A percentile compares a stretch with the other conserved stretches of the same genome.
phyloP scores from a whole-genome alignment of 768 basidiomycete species.

The Amanita inopinata region DNA sequence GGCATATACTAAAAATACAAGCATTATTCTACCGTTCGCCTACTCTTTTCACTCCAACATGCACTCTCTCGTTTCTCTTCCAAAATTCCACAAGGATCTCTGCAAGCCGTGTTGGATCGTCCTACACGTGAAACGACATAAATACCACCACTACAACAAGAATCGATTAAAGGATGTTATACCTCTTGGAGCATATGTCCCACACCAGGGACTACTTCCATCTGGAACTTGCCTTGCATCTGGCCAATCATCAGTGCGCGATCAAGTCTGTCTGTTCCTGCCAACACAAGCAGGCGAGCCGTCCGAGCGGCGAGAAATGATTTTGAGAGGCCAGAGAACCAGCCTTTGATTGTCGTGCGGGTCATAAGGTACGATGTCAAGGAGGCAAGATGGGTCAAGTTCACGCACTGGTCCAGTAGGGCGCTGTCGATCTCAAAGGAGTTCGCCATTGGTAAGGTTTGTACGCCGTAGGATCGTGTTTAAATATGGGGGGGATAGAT shows the following conservation, averaged over 20 bases:
- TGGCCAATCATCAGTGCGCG: slow-evolving; percentile 92
- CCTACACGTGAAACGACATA: slow-evolving; percentile 44
- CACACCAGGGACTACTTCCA: slow-evolving; percentile 76
- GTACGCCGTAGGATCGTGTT: slow-evolving; percentile 30
- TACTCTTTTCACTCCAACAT: slow-evolving; percentile 51
- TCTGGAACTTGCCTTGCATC: slow-evolving; percentile 95
- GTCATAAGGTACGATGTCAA: neutral
- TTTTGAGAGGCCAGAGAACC: slow-evolving; percentile 81
- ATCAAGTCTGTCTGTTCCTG: slow-evolving; percentile 89
- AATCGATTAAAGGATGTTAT: slow-evolving; percentile 13
- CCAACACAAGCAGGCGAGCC: slow-evolving; percentile 82
- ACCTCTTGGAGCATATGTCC: slow-evolving; percentile 97
- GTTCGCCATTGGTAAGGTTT: slow-evolving; percentile 71
- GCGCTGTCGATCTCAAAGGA: slow-evolving; percentile 71
- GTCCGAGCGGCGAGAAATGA: slow-evolving; percentile 70
- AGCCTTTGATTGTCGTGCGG: slow-evolving; percentile 47
- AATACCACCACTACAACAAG: neutral
- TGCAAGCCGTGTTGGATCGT: slow-evolving; percentile 75
- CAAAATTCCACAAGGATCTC: slow-evolving; percentile 83
- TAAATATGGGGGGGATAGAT: slow-evolving; percentile 76
- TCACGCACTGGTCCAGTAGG: slow-evolving; percentile 78
- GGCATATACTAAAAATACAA: slow-evolving; percentile 1
- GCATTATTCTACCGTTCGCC: slow-evolving; percentile 30
- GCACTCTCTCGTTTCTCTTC: slow-evolving; percentile 72
- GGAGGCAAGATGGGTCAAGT: neutral